Base-by-base conservation (phyloP, 2,329 filamentous ascomycete species). In the Colletotrichum simmondsii region DNA sequence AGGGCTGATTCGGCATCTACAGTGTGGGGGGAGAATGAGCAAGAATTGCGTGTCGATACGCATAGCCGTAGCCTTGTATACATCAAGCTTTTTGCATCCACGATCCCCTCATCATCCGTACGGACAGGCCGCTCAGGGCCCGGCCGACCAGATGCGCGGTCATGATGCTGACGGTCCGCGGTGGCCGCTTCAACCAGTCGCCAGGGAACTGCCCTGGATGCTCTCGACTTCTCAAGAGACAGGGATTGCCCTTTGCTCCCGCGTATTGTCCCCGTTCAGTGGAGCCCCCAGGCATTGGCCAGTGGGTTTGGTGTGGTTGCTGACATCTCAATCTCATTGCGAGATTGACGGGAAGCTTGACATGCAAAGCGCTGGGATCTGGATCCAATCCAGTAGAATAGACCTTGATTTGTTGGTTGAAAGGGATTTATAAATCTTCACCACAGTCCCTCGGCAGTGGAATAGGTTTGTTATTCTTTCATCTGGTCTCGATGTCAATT, bases 281-380 rank as follows among this genome's bases (percentile, higher is more conserved):
- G 37, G 61, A 49, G 58, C 14, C 30, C 35, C 19, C 42, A 16
- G 57, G 35, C 22, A 68, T 30, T 42, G 16, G 37, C 37, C 12
- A 26, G 30, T 52, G 37, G 67, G 10, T 30, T 59, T 19, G 16
- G 32, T 70, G 56, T 65, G 53, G 53, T 26, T 66, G 54, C 54
- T 66, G 61, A 59, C 53, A 65, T 65, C 53, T 60, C 28, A 35
- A 5, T 35, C 4, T 35, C 11, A 5, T 53, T 58, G 42, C 28
- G 42, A 65, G 54, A 65, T 60, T 70, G 61, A 70, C 24, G 61
- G 53, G 54, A 70, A 70, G 67, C 67, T 70, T 65, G 67, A 59
- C 53, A 58, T 42, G 53, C 22, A 64, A 59, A 46, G 28, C 8
- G 22, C 61, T 30, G 30, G 61, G 67, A 65, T 54, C 16, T 60